phyloP scores from a whole-genome alignment of 306 rosid species.

The Rosa lucieae region DNA sequence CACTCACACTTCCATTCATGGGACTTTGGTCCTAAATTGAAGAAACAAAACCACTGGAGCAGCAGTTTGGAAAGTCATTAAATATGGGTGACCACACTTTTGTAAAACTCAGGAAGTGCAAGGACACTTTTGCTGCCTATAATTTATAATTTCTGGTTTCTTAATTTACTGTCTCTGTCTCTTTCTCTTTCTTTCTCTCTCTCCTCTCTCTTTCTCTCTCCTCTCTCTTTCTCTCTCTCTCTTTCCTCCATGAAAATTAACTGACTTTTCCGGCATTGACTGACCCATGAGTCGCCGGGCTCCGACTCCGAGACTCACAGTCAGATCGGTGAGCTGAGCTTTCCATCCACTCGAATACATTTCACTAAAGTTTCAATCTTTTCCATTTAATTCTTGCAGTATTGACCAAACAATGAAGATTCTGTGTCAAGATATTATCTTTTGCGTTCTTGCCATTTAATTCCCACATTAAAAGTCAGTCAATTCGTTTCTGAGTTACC shows the following conservation, averaged over 20 bases:
- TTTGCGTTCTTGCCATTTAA: background rate
- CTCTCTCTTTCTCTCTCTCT: constrained; percentile 3
- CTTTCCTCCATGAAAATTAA: constrained; percentile 18
- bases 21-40: background rate
- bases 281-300: constrained; percentile 25
- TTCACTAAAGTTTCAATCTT: constrained; percentile 25
- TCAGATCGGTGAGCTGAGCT: constrained; percentile 46
- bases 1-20: background rate
- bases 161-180: constrained; percentile 18
- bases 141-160: constrained; percentile 8
- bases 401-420: constrained; percentile 18
- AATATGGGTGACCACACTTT: background rate
- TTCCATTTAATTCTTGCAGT: constrained; percentile 18
- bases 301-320: constrained; percentile 15
- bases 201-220: background rate
- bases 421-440: background rate
- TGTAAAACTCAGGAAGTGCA: background rate
- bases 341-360: constrained; percentile 5
- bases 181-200: background rate
- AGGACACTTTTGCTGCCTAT: background rate
- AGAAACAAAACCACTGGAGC: background rate
- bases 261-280: constrained; percentile 52
- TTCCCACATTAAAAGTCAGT: background rate
- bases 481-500: background rate
- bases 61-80: constrained; percentile 11